phyloP scores from a whole-genome alignment of 495 filamentous ascomycete genomes.

The Aspergillus indologenus region DNA sequence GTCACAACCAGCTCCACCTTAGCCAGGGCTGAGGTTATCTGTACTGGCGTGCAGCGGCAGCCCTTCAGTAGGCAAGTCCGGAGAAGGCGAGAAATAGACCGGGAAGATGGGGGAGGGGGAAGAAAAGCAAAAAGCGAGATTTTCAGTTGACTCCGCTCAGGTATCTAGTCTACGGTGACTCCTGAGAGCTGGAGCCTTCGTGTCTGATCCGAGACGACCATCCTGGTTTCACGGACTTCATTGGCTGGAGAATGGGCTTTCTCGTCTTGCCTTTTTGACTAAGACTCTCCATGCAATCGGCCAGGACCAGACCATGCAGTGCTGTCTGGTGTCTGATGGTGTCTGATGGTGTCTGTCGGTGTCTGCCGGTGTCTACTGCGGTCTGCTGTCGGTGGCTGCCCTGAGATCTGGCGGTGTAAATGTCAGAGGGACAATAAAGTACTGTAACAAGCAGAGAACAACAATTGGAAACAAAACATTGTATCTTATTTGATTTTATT shows the following conservation, averaged over 20 bases:
- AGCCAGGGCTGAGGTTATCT: conserved; percentile 7
- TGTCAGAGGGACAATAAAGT: background rate
- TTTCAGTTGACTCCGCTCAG: too few species aligned
- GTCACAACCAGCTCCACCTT: background rate
- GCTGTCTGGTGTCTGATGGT: background rate
- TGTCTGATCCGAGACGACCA: background rate
- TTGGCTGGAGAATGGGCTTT: background rate
- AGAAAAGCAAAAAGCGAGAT: background rate
- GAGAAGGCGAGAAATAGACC: background rate
- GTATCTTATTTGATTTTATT: too few species aligned
- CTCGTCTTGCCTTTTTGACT: background rate
- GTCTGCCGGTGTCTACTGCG: too few species aligned
- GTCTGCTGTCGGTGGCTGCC: conserved; percentile 14
- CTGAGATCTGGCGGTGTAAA: conserved; percentile 22
- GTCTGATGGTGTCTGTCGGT: too few species aligned
- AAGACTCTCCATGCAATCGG: background rate
- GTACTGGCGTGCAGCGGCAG: background rate
- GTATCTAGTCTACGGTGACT: background rate
- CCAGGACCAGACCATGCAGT: background rate
- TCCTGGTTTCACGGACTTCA: background rate
- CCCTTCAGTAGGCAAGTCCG: too few species aligned
- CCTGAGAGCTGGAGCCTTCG: background rate
- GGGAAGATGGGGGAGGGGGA: background rate
- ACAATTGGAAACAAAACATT: too few species aligned
- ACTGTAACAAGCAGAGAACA: too few species aligned